Conservation (phyloP, 768 basidiomycete species). For the Mycena maculata region DNA sequence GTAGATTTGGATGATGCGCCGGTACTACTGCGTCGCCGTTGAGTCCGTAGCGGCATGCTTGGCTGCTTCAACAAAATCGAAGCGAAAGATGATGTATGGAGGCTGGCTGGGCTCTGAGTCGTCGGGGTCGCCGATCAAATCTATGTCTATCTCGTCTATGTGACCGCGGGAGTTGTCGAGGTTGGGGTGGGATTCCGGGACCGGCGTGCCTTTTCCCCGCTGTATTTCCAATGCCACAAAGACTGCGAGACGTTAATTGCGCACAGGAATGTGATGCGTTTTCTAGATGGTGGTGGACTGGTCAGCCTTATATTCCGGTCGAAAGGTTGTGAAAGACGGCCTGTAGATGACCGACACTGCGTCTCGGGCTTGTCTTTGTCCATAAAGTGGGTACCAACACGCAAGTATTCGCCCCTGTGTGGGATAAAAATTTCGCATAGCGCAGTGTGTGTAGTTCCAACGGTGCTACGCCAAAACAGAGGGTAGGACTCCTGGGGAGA, state of each 20-base stretch:
- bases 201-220: slow-evolving; percentile 5
- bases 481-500: background rate
- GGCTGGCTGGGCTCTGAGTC: slow-evolving; percentile 1
- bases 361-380: slow-evolving; percentile 9
- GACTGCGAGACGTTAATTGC: background rate
- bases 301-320: background rate
- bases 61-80: background rate
- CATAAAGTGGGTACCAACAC: slow-evolving; percentile 14
- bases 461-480: slow-evolving; percentile 4
- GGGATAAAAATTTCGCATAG: slow-evolving; percentile 12
- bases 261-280: background rate
- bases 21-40: background rate
- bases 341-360: slow-evolving; percentile 8
- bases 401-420: background rate
- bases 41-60: background rate
- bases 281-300: background rate
- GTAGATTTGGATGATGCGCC: background rate
- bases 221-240: background rate
- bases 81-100: slow-evolving; percentile 14
- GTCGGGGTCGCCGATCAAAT: slow-evolving; percentile 6
- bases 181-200: background rate
- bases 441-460: slow-evolving; percentile 7
- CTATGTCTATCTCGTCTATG: slow-evolving; percentile 14
- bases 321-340: background rate
- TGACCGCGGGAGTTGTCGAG: too few relatives aligned